Evolutionary conservation across 2,329 filamentous ascomycete species (phyloP).

Genomic region (Colletotrichum sansevieriae): DNA sequence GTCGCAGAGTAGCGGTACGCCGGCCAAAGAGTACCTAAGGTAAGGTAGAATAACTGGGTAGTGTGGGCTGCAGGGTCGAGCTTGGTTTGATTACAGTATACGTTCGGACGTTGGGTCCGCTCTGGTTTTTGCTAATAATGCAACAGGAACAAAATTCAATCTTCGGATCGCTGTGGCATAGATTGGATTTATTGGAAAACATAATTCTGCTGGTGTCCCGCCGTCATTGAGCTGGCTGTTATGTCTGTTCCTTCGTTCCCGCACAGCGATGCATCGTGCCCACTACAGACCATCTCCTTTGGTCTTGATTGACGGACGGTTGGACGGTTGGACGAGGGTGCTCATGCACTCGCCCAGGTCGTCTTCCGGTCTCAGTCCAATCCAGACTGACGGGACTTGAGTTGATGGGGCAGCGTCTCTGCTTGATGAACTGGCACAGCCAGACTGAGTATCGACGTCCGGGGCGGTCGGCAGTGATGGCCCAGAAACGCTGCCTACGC

Average conservation of each 20-base stretch:
- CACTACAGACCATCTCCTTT: constrained; percentile 15
- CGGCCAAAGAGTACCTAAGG: neutral
- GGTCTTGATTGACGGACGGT: constrained; percentile 35
- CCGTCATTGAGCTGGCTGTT: constrained; percentile 35
- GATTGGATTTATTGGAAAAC: constrained; percentile 27
- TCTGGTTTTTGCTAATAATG: constrained; percentile 7
- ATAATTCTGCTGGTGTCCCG: constrained; percentile 23
- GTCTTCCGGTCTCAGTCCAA: constrained; percentile 28
- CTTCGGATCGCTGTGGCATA: constrained; percentile 21
- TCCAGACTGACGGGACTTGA: constrained; percentile 33
- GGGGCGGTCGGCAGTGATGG: constrained; percentile 35
- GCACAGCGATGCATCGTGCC: constrained; percentile 19
- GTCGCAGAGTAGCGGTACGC: neutral
- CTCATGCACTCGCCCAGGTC: constrained; percentile 28
- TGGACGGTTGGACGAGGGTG: constrained; percentile 32
- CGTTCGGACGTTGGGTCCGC: constrained; percentile 36
- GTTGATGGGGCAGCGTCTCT: constrained; percentile 38
- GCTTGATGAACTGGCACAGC: constrained; percentile 41
- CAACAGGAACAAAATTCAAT: constrained; percentile 9
- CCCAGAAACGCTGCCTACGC: constrained; percentile 23
- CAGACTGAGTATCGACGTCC: constrained; percentile 36
- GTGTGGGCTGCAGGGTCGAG: constrained; percentile 30
- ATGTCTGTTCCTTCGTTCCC: constrained; percentile 33
- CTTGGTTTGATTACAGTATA: constrained; percentile 35
- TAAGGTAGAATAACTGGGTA: constrained; percentile 9